A percentile compares a stretch with the other conserved stretches of the same genome.
These are phyloP conservation scores for Usnea hakonensis DNA, from an alignment of 495 filamentous ascomycete genomes.

Conservation along the genomic window DNA sequence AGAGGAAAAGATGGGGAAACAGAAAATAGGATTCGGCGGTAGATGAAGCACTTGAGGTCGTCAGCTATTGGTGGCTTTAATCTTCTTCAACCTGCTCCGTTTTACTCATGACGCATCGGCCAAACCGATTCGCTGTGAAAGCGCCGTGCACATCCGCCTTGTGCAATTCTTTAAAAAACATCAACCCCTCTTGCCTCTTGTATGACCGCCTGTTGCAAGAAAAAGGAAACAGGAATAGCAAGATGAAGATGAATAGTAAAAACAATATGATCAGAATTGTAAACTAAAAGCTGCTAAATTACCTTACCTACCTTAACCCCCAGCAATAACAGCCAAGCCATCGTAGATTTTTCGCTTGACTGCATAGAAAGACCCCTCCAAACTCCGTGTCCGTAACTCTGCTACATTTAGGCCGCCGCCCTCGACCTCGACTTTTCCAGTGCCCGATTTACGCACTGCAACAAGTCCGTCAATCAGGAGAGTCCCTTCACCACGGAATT, in stretches of 20 bases:
- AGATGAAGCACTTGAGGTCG: neutral
- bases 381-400: conserved; percentile 33
- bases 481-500: conserved; percentile 90
- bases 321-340: conserved; percentile 69
- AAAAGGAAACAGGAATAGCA: no score
- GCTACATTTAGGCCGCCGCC: conserved; percentile 52
- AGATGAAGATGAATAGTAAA: no score
- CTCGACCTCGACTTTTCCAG: conserved; percentile 84
- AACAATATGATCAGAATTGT: no score
- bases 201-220: neutral
- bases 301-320: no score
- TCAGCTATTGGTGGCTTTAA: neutral
- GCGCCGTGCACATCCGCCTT: no score
- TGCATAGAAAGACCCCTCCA: conserved; percentile 56
- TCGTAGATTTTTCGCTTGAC: conserved; percentile 81
- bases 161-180: neutral
- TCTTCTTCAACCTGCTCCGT: neutral
- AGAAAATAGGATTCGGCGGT: neutral
- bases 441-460: conserved; percentile 78
- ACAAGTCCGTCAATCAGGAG: conserved; percentile 81
- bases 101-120: neutral
- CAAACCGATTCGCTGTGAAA: neutral
- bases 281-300: conserved; percentile 12
- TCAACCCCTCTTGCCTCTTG: no score
- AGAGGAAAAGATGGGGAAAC: neutral